Base-by-base conservation (phyloP, 805 yeast genomes). In the Metschnikowia matae region DNA sequence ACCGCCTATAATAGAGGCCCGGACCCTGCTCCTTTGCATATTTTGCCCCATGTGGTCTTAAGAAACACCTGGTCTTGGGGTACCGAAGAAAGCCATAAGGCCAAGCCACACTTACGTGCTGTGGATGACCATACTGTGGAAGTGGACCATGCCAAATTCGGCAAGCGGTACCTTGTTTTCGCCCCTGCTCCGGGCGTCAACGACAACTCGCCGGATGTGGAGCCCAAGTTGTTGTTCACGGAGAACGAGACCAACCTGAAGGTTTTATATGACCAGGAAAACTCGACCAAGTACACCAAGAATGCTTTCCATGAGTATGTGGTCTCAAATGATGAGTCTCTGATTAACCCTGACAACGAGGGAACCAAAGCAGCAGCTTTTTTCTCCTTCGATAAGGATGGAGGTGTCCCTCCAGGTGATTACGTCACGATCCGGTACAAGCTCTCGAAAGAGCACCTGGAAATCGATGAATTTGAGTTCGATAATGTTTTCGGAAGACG, bases 1-100 rank as follows among this genome's bases (percentile, higher is more conserved):
- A 90, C 96, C 10, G 96, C 96, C 39, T 86, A 86, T 65, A 90
- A 90, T 66, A 75, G 96, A 56, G 83, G 94, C 36, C 81, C 80
- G 49, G 82, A 86, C 49, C 77, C 94, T 4, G 96, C 96, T n/a
- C 95, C 96, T 1, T 72, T 90, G 52, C 96, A 89, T 67, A 78
- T 91, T 40, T 68, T 87, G 53, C 97, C 97, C 8, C 97, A 90
- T 57, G 69, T 88, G 31, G 82, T 83, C 56, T 87, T 84, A 69
- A 79, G 97, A 70, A 90, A 90, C 69, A 87, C 94, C 14, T 90
- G 97, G 97, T 73, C 85, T n/a, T 90, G 97, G 96, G 89, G 91
- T 42, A 70, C 76, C 11, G 75, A 77, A 53, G 82, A 79, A 50
- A 69, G 68, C 38, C 63, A 69, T 40, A 61, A 62, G 39, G 66